Evolutionary conservation across 164 flowering plant genomes (phyloP).

Genomic region (Magnolia changhungtana): DNA sequence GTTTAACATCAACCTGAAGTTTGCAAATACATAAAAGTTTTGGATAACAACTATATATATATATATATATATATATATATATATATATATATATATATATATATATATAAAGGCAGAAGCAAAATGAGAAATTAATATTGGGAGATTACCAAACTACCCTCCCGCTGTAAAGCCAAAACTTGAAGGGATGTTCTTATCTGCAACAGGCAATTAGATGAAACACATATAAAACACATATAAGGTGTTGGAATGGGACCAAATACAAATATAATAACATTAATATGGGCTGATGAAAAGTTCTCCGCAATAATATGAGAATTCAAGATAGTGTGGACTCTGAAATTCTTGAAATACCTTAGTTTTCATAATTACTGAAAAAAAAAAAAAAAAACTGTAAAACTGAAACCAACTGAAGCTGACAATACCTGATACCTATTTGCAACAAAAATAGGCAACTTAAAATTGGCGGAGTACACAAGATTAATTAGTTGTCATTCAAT

Average conservation of each 20-base stretch:
- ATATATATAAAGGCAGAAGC: too few species aligned
- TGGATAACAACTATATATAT: background rate
- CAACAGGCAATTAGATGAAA: slow-evolving; percentile 16
- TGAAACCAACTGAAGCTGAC: too few species aligned
- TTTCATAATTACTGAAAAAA: too few species aligned
- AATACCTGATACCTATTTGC: too few species aligned
- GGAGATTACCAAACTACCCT: slow-evolving; percentile 42
- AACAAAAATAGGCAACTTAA: background rate
- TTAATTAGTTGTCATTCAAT: background rate
- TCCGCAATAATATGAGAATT: background rate
- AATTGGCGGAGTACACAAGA: background rate
- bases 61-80: too few species aligned
- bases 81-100: too few species aligned
- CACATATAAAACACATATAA: background rate
- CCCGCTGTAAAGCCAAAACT: slow-evolving; percentile 73
- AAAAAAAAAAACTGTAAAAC: too few species aligned
- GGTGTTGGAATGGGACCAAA: background rate
- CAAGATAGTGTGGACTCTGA: background rate
- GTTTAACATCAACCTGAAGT: slow-evolving; percentile 63
- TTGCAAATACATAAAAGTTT: background rate
- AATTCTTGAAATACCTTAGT: too few species aligned
- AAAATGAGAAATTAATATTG: background rate
- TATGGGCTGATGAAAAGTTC: background rate
- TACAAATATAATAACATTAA: background rate
- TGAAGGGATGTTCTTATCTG: slow-evolving; percentile 96